A percentile compares a stretch with the other conserved stretches of the same genome.
phyloP scores from a whole-genome alignment of 2,329 filamentous ascomycete genomes.

The Pochonia chlamydosporia region DNA sequence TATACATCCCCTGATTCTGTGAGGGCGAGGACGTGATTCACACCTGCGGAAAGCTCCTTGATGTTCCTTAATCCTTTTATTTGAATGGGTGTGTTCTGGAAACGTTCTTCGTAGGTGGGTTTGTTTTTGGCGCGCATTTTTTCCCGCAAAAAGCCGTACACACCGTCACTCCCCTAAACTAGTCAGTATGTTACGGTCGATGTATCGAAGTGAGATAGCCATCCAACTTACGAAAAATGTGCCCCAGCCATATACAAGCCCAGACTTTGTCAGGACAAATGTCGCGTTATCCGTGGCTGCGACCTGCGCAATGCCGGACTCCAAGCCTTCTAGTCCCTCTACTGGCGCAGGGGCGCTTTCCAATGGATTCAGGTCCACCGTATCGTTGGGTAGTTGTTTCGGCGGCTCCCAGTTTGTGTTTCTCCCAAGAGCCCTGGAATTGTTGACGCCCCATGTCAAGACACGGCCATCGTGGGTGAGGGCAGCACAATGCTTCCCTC shows the following conservation, averaged over 20 bases:
- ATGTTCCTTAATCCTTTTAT: slow-evolving; percentile 54
- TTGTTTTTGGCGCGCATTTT: slow-evolving; percentile 30
- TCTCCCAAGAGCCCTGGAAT: slow-evolving; percentile 58
- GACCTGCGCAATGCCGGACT: slow-evolving; percentile 52
- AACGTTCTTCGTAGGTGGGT: not conserved
- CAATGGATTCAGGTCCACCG: slow-evolving; percentile 45
- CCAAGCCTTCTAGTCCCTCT: slow-evolving; percentile 42
- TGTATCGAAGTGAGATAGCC: too few relatives aligned
- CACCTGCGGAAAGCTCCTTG: slow-evolving; percentile 52
- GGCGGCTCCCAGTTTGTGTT: slow-evolving; percentile 41
- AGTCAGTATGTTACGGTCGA: too few relatives aligned
- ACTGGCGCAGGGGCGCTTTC: slow-evolving; percentile 47
- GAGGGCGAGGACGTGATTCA: slow-evolving; percentile 61
- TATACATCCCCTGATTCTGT: slow-evolving; percentile 40
- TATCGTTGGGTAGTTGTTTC: slow-evolving; percentile 33
- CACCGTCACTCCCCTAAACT: slow-evolving; percentile 7
- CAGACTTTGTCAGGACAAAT: slow-evolving; percentile 63
- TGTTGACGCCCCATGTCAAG: slow-evolving; percentile 63
- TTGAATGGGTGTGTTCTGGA: slow-evolving; percentile 31
- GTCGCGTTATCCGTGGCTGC: slow-evolving; percentile 60
- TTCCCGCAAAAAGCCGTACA: slow-evolving; percentile 10
- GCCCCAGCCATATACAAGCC: slow-evolving; percentile 70
- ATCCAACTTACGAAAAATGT: slow-evolving; percentile 54
- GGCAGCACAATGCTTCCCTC: slow-evolving; percentile 59
- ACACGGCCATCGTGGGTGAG: slow-evolving; percentile 58